Percentiles rank a stretch among this genome's conserved stretches.
phyloP scores from a whole-genome alignment of 352 stramenopile species.

The Thalassiosira mediterranea region DNA sequence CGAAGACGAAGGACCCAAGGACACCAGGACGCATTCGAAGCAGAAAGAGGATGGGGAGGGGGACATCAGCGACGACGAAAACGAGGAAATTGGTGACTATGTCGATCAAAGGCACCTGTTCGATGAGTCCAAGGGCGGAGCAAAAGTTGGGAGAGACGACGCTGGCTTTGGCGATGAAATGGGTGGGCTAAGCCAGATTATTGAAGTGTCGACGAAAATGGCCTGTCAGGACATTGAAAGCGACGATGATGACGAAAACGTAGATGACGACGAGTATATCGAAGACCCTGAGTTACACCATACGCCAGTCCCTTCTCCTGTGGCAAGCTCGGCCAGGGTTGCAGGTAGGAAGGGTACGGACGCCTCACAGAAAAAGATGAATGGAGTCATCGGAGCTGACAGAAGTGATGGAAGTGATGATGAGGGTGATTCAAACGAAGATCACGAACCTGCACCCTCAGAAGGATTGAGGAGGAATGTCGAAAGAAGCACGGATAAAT shows the following conservation, averaged over 20 bases:
- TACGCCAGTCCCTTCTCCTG: not conserved
- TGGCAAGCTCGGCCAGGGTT: not conserved
- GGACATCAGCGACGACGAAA: slow-evolving; percentile 14
- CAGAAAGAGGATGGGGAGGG: slow-evolving; percentile 3
- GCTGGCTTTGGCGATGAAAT: slow-evolving; percentile 77
- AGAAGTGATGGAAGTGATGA: not conserved
- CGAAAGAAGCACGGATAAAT: slow-evolving; percentile 4
- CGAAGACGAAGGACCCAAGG: slow-evolving; percentile 33
- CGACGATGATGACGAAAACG: slow-evolving; percentile 27
- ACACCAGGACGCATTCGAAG: slow-evolving; percentile 3
- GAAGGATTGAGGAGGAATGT: not conserved
- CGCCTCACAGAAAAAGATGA: not conserved
- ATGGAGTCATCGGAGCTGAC: not conserved
- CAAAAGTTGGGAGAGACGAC: slow-evolving; percentile 55
- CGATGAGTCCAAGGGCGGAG: slow-evolving; percentile 52
- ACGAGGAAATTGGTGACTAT: slow-evolving; percentile 27
- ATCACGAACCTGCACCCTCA: not conserved
- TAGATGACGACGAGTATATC: slow-evolving; percentile 1
- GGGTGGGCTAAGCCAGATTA: slow-evolving; percentile 71
- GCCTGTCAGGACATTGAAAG: slow-evolving; percentile 43
- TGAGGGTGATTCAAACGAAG: not conserved
- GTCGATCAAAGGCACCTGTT: slow-evolving; percentile 73
- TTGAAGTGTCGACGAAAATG: slow-evolving; percentile 49
- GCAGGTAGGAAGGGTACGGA: not conserved
- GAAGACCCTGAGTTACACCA: not conserved